Conservation (phyloP, 768 basidiomycete species). For the Leucosporidium creatinivorum region DNA sequence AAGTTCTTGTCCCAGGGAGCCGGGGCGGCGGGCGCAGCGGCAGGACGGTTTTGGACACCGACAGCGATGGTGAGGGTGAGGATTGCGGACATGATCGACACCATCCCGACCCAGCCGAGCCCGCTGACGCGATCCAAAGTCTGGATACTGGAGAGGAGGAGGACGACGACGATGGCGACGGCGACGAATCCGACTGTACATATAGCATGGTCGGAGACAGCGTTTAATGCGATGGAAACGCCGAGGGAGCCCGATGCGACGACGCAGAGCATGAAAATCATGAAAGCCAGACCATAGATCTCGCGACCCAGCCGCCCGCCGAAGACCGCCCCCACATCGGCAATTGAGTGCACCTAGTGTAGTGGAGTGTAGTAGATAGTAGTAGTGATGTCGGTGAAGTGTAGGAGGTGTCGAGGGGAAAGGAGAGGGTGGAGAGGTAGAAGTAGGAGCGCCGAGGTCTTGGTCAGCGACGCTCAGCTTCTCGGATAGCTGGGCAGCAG, state of each 20-base stretch:
- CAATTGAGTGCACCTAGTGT: neutral
- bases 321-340: neutral
- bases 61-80: constrained; percentile 31
- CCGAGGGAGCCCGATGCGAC: neutral
- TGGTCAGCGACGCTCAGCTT: no score
- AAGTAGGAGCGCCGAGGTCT: no score
- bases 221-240: neutral
- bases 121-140: constrained; percentile 26
- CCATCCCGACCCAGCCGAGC: constrained; percentile 26
- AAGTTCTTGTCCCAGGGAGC: constrained; percentile 33
- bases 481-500: no score
- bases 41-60: constrained; percentile 22
- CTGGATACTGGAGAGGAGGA: constrained; percentile 24
- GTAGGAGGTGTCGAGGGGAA: no score
- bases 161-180: neutral
- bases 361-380: no score
- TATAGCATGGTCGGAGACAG: neutral
- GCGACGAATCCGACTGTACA: neutral
- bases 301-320: neutral
- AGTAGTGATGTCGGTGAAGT: no score
- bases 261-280: neutral
- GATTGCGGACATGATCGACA: constrained; percentile 21
- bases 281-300: neutral
- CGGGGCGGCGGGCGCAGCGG: constrained; percentile 13
- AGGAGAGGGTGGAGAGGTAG: no score